Base-by-base conservation (phyloP, 1,284 basidiomycete species). In the Apiotrichum domesticum region DNA sequence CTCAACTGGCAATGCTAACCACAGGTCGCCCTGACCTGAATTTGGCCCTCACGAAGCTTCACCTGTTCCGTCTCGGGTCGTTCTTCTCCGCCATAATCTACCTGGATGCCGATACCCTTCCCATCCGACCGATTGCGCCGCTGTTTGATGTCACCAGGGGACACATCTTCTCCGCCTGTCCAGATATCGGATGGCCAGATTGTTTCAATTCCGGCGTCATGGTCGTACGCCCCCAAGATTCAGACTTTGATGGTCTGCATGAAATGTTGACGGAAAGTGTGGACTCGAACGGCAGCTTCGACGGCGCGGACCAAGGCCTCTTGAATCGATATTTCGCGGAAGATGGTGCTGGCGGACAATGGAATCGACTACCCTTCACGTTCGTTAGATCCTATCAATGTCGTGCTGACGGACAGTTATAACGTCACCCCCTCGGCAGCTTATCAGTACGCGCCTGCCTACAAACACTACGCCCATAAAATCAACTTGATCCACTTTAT, bases 181-280 rank as follows among this genome's bases (percentile, higher is more conserved):
- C 95, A 5, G 95, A 98, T 75, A 89, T 91, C 35, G 95, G 95
- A 64, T 98, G 95, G 95, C 95, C 95, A 42, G 95, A 98, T 75
- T 93, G 95, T 59, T 98, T 98, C 80, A 98, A 98, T 75, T 95
- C 93, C 32, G 95, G 95, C 43, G 85, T 98, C 47, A 84, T 98
- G 78, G 90, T 97, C 55, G 77, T 94, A 34, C 47, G 82, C 82
- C 95, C 95, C 0, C 85, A 86, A 2, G 80, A 87, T 63, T 83
- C 85, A 53, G 92, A 92, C 66, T 98, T 96, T 73, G 79, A 83
- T 2, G 82, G 86, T 49, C 80, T 98, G 52, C 82, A 80, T 58
- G 76, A 80, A 11, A 62, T 53, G 46, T 62, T 45, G 52, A 46
- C 35, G 6, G 42, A 48, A 46, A 55, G 55, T 15, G 43, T 43